A percentile compares a stretch with the other conserved stretches of the same genome.
These are phyloP conservation scores for Venturia aucupariae DNA, from an alignment of 2,329 filamentous ascomycete genomes.

Conservation along the genomic window DNA sequence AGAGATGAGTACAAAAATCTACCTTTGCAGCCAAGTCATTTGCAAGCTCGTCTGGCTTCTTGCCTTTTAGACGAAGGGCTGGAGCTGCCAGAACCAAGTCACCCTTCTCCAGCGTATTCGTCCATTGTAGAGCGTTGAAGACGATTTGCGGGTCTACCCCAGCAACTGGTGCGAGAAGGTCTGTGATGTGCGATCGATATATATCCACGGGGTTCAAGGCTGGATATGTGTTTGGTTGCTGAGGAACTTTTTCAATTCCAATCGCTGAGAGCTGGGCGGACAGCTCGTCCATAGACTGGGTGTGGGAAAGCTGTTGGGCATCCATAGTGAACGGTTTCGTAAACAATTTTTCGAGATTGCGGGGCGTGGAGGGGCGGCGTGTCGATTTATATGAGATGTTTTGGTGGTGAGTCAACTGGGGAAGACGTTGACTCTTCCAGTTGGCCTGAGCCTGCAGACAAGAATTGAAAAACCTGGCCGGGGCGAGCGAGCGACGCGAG, in stretches of 20 bases:
- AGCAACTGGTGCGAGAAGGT: slow-evolving; percentile 57
- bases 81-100: slow-evolving; percentile 72
- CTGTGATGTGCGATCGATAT: slow-evolving; percentile 68
- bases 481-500: not conserved
- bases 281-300: slow-evolving; percentile 26
- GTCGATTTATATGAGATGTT: not conserved
- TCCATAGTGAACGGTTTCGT: slow-evolving; percentile 9
- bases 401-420: slow-evolving; percentile 5
- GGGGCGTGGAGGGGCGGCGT: not conserved
- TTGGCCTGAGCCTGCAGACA: not conserved
- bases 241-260: slow-evolving; percentile 30
- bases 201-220: slow-evolving; percentile 68
- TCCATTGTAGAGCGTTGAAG: slow-evolving; percentile 70
- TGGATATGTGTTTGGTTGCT: slow-evolving; percentile 43
- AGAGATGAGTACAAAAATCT: not conserved
- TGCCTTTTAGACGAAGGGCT: slow-evolving; percentile 64
- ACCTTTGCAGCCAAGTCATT: slow-evolving; percentile 44
- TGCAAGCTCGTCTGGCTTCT: slow-evolving; percentile 49
- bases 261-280: slow-evolving; percentile 27
- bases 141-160: slow-evolving; percentile 59
- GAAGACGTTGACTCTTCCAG: not conserved
- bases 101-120: slow-evolving; percentile 68
- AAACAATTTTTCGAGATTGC: not conserved
- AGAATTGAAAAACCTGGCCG: not conserved
- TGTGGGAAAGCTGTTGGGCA: slow-evolving; percentile 9